Conservation (phyloP, 2,329 filamentous ascomycete genomes). For the Allantophomopsis cytisporea region DNA sequence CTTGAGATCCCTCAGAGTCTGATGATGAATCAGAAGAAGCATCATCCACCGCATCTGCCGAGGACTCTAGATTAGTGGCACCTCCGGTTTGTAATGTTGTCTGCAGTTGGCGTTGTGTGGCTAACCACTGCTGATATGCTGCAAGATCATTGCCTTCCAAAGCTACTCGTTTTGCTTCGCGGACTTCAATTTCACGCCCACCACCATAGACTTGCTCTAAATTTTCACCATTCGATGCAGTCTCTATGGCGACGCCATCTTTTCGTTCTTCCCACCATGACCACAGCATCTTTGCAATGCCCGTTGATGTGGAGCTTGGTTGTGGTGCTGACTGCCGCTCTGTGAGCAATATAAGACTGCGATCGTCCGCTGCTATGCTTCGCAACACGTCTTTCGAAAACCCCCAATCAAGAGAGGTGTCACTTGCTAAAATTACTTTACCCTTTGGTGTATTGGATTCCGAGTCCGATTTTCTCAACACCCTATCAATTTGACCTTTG, state of each 20-base stretch:
- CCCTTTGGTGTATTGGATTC: conserved; percentile 31
- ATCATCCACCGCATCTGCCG: conserved; percentile 67
- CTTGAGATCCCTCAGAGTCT: conserved; percentile 77
- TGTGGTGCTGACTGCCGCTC: conserved; percentile 38
- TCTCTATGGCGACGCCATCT: conserved; percentile 48
- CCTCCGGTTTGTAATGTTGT: conserved; percentile 63
- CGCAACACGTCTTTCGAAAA: conserved; percentile 75
- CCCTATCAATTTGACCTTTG: conserved; percentile 63
- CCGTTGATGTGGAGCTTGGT: conserved; percentile 8
- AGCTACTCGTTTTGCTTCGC: conserved; percentile 45
- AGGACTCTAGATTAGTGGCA: conserved; percentile 52
- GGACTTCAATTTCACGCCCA: conserved; percentile 46
- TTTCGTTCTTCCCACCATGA: conserved; percentile 60
- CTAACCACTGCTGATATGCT: conserved; percentile 85
- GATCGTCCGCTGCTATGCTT: conserved; percentile 58
- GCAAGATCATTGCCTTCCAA: conserved; percentile 64
- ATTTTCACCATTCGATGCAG: conserved; percentile 35
- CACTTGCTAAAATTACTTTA: conserved; percentile 80
- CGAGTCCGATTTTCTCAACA: conserved; percentile 33
- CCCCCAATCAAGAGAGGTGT: conserved; percentile 85
- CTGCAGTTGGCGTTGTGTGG: conserved; percentile 76
- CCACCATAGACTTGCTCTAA: conserved; percentile 55
- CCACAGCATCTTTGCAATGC: conserved; percentile 64
- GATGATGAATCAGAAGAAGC: conserved; percentile 77
- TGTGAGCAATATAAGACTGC: conserved; percentile 79